Base-by-base conservation (phyloP, 768 basidiomycete species). In the Paxillus rubicundulus region DNA sequence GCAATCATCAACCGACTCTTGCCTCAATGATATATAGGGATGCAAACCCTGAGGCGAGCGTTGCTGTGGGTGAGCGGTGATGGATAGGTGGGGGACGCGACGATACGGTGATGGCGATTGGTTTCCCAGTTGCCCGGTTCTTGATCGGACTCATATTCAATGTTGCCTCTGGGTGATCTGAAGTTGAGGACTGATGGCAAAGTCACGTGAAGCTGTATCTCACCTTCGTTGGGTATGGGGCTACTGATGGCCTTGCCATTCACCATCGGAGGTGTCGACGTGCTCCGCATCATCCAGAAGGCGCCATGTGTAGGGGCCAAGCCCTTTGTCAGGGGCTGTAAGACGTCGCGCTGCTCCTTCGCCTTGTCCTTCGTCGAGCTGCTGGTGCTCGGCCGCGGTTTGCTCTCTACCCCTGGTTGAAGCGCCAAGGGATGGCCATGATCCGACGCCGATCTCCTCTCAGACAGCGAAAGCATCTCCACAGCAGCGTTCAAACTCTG, bases 131-230 rank as follows among this genome's bases (percentile, higher is more conserved):
- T 7, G 75, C 74, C 40, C 85, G 77, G 61, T 83, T 79, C 71
- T 85, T 86, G 20, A 90, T 80, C 33, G 90, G 89, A 58, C 82
- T 87, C 81, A 92, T 81, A 51, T 84, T 77, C 61, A 82, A 62
- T 1, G 85, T 87, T 14, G 87, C 87, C 65, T 82, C 90, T 72
- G 52, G 34, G 20, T 50, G 17, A 47, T 50, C 46, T 34, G 33
- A 30, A 49, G 33, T 57, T 38, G 57, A 34, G 32, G 18, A 38
- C 32, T 20, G 18, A 21, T 28, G 42, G 20, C 9, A 32, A 16
- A 44, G 12, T 42, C n/a, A 28, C 43, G 45, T 28, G 47, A 8
- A 38, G 51, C 46, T 34, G 18, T 18, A 43, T 46, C 78, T 52
- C 54, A 88, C 89, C 82, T 64, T 81, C 78, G 63, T 92, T 87